Evolutionary conservation across 2,329 filamentous ascomycete genomes (phyloP).

Genomic region (Nannizziopsis barbatae): DNA sequence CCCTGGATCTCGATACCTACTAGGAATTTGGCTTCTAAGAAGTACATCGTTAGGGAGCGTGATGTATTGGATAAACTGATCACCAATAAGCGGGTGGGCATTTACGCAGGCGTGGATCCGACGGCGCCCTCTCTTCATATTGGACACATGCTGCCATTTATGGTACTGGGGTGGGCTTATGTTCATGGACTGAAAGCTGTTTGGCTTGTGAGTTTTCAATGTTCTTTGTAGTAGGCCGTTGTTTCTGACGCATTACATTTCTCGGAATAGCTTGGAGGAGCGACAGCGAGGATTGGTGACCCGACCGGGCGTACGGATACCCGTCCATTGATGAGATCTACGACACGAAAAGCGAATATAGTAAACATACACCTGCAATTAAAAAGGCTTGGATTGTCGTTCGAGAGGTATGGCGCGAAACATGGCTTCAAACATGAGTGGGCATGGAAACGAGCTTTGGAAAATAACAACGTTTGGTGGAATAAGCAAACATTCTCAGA

Average conservation of each 20-base stretch:
- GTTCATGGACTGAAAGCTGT: conserved; percentile 37
- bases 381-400: conserved; percentile 60
- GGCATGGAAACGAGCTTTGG: conserved; percentile 55
- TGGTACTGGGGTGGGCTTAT: conserved; percentile 41
- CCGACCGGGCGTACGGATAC: conserved; percentile 36
- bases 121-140: conserved; percentile 42
- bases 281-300: conserved; percentile 38
- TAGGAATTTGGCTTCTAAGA: too few relatives aligned
- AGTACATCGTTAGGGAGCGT: conserved; percentile 26
- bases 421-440: conserved; percentile 54
- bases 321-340: conserved; percentile 28
- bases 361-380: conserved; percentile 40
- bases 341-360: conserved; percentile 37
- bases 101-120: conserved; percentile 41
- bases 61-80: conserved; percentile 35
- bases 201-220: conserved; percentile 32
- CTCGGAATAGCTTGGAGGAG: conserved; percentile 34
- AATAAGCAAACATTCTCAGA: conserved; percentile 60
- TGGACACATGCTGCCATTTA: conserved; percentile 42
- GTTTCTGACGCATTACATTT: neutral
- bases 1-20: too few relatives aligned
- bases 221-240: neutral
- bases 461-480: conserved; percentile 82
- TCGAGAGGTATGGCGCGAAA: conserved; percentile 53
- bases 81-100: conserved; percentile 36